phyloP scores from a whole-genome alignment of 192 early-diverging fungal species.

The Entomortierella lignicola region DNA sequence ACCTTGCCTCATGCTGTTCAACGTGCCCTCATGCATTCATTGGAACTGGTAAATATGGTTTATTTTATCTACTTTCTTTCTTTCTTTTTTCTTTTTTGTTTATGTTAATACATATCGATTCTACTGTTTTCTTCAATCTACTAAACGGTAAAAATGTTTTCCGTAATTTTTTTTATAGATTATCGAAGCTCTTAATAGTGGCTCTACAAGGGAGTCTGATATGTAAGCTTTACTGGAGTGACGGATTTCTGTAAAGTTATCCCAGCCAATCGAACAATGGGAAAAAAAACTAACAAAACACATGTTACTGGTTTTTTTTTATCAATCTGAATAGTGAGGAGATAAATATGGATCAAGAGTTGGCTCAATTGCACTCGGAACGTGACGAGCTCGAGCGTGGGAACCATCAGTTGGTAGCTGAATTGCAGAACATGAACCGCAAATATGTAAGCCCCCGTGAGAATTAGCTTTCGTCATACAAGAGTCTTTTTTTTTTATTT shows the following conservation, averaged over 20 bases:
- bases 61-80: slow-evolving; percentile 11
- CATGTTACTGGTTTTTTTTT: too few species aligned
- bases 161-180: slow-evolving; percentile 16
- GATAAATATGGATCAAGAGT: slow-evolving; percentile 36
- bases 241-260: background rate
- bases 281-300: too few species aligned
- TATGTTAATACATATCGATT: background rate
- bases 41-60: slow-evolving; percentile 77
- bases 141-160: background rate
- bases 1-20: slow-evolving; percentile 76
- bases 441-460: slow-evolving; percentile 38
- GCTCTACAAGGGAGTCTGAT: slow-evolving; percentile 29
- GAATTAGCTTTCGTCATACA: too few species aligned
- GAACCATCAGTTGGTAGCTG: slow-evolving; percentile 36
- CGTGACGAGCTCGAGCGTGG: slow-evolving; percentile 51
- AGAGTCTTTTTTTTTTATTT: too few species aligned
- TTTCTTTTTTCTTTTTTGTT: slow-evolving; percentile 11
- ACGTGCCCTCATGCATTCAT: slow-evolving; percentile 88
- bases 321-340: slow-evolving; percentile 32
- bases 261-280: background rate
- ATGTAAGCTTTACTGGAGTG: slow-evolving; percentile 17
- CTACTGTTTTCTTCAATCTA: background rate
- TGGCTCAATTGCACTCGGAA: slow-evolving; percentile 31
- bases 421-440: slow-evolving; percentile 38
- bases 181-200: slow-evolving; percentile 40